These are phyloP conservation scores for Rhodosporidiobolus odoratus DNA, from an alignment of 768 basidiomycete species.

Conservation along the genomic window DNA sequence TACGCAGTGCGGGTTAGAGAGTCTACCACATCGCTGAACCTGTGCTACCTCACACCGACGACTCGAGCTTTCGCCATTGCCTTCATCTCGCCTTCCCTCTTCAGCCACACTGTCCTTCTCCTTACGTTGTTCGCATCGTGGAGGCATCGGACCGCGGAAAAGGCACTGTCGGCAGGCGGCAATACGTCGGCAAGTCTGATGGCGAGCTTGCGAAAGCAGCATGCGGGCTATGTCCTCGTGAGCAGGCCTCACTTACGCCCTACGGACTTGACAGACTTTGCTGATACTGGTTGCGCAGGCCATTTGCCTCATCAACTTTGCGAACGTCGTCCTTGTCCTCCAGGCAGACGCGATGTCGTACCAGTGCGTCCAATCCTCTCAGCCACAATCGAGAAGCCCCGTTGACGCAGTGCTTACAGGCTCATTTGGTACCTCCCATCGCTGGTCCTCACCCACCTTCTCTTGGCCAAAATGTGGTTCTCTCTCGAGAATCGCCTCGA, in stretches of 20 bases:
- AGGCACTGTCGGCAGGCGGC: background rate
- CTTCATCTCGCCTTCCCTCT: conserved; percentile 27
- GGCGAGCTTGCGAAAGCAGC: conserved; percentile 16
- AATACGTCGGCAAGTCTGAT: background rate
- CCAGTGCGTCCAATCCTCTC: background rate
- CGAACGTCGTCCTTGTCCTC: conserved; percentile 26
- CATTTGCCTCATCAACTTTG: conserved; percentile 34
- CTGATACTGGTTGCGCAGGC: too few species aligned
- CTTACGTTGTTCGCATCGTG: conserved; percentile 17
- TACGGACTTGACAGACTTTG: background rate
- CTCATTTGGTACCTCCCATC: conserved; percentile 26
- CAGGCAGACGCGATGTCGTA: background rate
- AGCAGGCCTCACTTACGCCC: background rate
- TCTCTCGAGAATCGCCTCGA: conserved; percentile 1
- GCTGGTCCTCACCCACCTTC: conserved; percentile 31
- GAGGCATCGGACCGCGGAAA: conserved; percentile 1
- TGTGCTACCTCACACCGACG: conserved; percentile 21
- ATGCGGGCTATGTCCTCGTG: conserved; percentile 19
- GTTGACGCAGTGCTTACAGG: background rate
- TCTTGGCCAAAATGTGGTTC: conserved; percentile 33
- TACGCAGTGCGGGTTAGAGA: background rate
- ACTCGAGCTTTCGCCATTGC: conserved; percentile 12
- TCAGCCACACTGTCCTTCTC: conserved; percentile 25
- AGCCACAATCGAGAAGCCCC: background rate
- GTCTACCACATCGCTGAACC: background rate